A percentile compares a stretch with the other conserved stretches of the same genome.
phyloP scores from a whole-genome alignment of 140 eudicot genomes.

The Anethum foeniculum region DNA sequence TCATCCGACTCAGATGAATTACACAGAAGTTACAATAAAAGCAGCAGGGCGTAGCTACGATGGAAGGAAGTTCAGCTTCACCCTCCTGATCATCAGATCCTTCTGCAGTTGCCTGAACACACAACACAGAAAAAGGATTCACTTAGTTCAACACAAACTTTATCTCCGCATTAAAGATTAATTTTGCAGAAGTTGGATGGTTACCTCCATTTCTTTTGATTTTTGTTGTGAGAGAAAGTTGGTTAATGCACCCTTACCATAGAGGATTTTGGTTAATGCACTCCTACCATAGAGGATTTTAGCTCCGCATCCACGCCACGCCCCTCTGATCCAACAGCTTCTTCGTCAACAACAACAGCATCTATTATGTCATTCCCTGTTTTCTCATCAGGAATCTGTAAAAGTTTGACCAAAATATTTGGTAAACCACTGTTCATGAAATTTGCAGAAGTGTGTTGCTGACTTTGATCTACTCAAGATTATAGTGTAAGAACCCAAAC shows the following conservation, averaged over 20 bases:
- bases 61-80: constrained; percentile 70
- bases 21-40: not conserved
- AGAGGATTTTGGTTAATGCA: constrained; percentile 80
- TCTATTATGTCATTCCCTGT: constrained; percentile 76
- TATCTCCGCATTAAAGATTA: not conserved
- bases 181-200: not conserved
- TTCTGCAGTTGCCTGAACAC: constrained; percentile 31
- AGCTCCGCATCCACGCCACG: too few relatives aligned
- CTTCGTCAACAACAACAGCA: constrained; percentile 83
- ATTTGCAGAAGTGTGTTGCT: not conserved
- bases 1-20: not conserved
- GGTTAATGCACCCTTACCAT: constrained; percentile 76
- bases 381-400: constrained; percentile 95
- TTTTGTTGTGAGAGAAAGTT: constrained; percentile 40
- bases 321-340: constrained; percentile 59
- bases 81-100: constrained; percentile 48
- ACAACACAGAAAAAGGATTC: not conserved
- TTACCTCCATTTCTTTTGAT: constrained; percentile 36
- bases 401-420: not conserved
- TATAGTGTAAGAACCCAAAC: not conserved
- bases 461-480: too few relatives aligned
- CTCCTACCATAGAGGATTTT: too few relatives aligned
- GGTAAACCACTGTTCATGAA: not conserved
- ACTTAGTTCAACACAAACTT: not conserved
- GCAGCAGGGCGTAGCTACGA: constrained; percentile 42